These are phyloP conservation scores for Xylariales sp. DNA, from an alignment of 2,329 filamentous ascomycete species.

Conservation along the genomic window DNA sequence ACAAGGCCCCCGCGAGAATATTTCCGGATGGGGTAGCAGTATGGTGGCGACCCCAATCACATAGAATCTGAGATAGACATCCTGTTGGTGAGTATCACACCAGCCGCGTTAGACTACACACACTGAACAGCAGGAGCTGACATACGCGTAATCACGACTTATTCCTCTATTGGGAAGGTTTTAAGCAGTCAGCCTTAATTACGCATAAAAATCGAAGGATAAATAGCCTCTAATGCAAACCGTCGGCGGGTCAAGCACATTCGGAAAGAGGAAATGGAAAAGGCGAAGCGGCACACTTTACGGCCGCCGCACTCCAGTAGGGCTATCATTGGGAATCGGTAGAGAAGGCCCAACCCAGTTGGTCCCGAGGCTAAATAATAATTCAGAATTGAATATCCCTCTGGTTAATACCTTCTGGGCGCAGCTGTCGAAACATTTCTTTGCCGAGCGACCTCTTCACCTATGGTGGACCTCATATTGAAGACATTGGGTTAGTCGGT, in stretches of 20 bases:
- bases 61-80: not conserved
- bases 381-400: no score
- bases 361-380: no score
- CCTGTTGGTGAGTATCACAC: conserved; percentile 17
- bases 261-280: not conserved
- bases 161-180: conserved; percentile 37
- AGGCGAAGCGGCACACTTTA: not conserved
- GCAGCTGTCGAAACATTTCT: conserved; percentile 32
- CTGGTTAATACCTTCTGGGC: conserved; percentile 32
- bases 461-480: conserved; percentile 49
- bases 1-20: conserved; percentile 21
- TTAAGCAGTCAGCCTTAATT: conserved; percentile 25
- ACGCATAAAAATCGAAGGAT: conserved; percentile 24
- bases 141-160: conserved; percentile 14
- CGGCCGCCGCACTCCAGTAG: not conserved
- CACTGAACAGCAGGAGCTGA: not conserved
- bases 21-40: conserved; percentile 29
- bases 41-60: conserved; percentile 6
- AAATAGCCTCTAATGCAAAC: not conserved
- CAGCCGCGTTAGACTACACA: not conserved
- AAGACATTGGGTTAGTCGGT: conserved; percentile 46
- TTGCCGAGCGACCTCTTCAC: conserved; percentile 42
- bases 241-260: not conserved
- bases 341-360: not conserved
- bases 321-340: not conserved